Conservation (phyloP, 2,329 filamentous ascomycete genomes). For the Myriosclerotinia duriaeana region DNA sequence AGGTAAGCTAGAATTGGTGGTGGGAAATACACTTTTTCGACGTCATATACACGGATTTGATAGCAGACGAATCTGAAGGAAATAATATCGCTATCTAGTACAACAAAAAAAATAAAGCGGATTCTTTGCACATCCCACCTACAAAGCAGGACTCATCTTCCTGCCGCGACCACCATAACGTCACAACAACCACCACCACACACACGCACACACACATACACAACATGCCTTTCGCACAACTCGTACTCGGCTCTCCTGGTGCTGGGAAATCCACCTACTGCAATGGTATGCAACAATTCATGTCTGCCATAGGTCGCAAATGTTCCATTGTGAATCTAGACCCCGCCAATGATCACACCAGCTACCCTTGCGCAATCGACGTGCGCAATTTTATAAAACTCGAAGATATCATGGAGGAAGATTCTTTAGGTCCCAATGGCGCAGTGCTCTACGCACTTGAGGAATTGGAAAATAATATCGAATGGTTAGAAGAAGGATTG, state of each 20-base stretch:
- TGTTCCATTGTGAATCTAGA: constrained; percentile 96
- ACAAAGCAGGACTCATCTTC: neutral
- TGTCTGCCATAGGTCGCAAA: constrained; percentile 90
- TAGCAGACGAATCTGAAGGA: neutral
- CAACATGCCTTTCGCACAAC: constrained; percentile 46
- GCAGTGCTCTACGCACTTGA: constrained; percentile 91
- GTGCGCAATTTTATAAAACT: constrained; percentile 85
- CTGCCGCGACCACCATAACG: too few relatives aligned
- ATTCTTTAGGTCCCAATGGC: constrained; percentile 87
- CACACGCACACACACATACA: neutral
- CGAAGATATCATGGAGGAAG: constrained; percentile 92
- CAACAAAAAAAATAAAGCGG: neutral
- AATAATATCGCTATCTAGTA: neutral
- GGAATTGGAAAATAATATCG: constrained; percentile 89
- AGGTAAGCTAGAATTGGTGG: neutral
- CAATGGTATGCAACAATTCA: constrained; percentile 98
- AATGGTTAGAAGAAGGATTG: constrained; percentile 83
- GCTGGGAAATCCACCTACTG: constrained; percentile 97
- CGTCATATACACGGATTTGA: neutral
- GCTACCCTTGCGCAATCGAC: constrained; percentile 85
- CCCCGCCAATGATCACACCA: constrained; percentile 90
- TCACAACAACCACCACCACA: neutral
- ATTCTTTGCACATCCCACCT: neutral
- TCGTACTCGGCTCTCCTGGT: constrained; percentile 91
- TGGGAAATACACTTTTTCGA: neutral